Evolutionary conservation across 116 monocot species (phyloP), one percentile per base, ranked within the genome.

Genomic region (Phalaenopsis hybrid): DNA sequence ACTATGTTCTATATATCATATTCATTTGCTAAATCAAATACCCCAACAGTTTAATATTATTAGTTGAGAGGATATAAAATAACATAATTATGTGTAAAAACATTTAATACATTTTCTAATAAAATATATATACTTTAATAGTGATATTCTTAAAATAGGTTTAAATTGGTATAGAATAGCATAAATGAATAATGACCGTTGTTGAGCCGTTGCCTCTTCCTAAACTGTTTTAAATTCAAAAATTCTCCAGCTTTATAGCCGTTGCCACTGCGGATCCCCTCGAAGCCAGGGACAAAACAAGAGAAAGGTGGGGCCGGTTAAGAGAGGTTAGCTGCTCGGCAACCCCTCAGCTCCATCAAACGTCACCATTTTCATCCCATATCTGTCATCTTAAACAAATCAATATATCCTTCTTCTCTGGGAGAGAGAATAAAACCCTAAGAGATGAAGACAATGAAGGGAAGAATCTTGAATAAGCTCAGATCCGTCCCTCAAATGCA

Each of bases 401-500:
- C 65, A 25, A 65, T n/a, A n/a, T 70, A 33, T 34, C 70, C 50
- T 51, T 50, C 77, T 12, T 77, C 25, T 2, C 45, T 75, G 75
- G 44, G 8, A 28, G 75, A 75, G 75, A 45, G 13, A 20, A 20
- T 1, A 44, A 75, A 37, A 41, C 3, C n/a, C 25, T 4, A 51
- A 25, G 28, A 83, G 81, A 92, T 90, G 92, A 92, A 89, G 76
- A 79, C 84, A 18, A 78, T 92, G 57, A 90, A 86, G 63, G 80
- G 84, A 5, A 90, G 90, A 79, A 84, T 94, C 79, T 83, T 90
- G 43, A 87, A 86, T 77, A 94, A 84, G 75, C 85, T 94, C 74
- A 85, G 81, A 50, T 87, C 89, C 18, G 86, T 93, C 69, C 90
- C 88, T n/a, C 86, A 89, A 25, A 81, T 84, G n/a, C 74, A 83